Evolutionary conservation across 176 grass and related monocot species (phyloP).

Genomic region (Aegilops speltoides): DNA sequence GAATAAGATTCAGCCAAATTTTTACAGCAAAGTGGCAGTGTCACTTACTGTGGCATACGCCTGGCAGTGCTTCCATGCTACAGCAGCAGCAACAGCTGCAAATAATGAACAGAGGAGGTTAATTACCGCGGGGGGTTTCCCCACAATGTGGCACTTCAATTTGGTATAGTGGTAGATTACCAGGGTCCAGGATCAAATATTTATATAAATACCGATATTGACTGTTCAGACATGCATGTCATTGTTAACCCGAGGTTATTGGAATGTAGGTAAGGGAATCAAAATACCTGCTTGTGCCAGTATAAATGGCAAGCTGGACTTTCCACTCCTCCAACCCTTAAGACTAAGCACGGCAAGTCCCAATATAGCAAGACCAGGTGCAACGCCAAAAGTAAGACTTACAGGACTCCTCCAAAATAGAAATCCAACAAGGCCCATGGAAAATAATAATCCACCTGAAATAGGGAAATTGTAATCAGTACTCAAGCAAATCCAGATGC

Average conservation of each 20-base stretch:
- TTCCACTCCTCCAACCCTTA: constrained; percentile 83
- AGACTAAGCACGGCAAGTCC: constrained; percentile 73
- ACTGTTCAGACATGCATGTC: not conserved
- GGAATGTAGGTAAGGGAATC: not conserved
- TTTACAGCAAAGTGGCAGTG: not conserved
- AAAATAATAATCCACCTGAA: constrained; percentile 73
- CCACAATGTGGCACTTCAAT: not conserved
- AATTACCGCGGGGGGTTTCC: not conserved
- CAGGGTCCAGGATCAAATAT: not conserved
- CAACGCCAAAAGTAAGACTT: constrained; percentile 67
- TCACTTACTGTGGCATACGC: constrained; percentile 57
- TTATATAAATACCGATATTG: not conserved
- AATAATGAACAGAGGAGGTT: constrained; percentile 26
- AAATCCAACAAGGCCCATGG: constrained; percentile 76
- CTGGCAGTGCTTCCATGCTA: constrained; percentile 70
- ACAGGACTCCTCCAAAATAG: constrained; percentile 73
- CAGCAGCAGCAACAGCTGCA: constrained; percentile 71
- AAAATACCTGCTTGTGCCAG: constrained; percentile 85
- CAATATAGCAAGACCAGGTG: constrained; percentile 73
- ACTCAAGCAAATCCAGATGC: not conserved
- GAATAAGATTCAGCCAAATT: not conserved
- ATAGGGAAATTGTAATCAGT: constrained; percentile 4
- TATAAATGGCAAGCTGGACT: constrained; percentile 82
- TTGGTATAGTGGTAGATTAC: not conserved
- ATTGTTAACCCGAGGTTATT: constrained; percentile 1